phyloP scores from a whole-genome alignment of 2,329 filamentous ascomycete species.

The Pseudonectria buxi region DNA sequence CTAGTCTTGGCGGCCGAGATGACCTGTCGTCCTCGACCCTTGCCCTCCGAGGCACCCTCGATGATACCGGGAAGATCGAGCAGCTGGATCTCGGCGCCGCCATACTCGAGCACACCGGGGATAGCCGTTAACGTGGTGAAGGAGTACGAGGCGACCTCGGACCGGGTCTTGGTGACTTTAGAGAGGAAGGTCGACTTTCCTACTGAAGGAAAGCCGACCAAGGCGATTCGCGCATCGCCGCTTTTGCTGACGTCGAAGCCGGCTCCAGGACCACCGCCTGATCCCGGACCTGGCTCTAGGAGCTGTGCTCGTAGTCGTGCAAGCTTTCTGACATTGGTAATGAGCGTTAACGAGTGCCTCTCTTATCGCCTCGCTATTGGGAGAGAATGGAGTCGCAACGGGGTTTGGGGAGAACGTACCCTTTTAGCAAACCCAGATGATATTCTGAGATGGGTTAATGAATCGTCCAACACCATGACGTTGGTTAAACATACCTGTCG shows the following conservation, averaged over 20 bases:
- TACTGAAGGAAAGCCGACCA: conserved; percentile 98
- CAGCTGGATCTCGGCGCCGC: conserved; percentile 95
- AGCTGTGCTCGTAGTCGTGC: conserved; percentile 90
- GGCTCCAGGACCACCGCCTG: conserved; percentile 68
- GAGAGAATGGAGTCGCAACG: neutral
- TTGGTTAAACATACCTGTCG: conserved; percentile 65
- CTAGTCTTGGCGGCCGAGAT: conserved; percentile 98
- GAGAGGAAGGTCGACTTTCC: conserved; percentile 99
- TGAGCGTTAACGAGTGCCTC: neutral
- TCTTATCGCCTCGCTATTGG: too few species aligned
- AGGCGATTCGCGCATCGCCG: conserved; percentile 90
- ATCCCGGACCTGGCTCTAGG: conserved; percentile 77
- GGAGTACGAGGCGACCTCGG: conserved; percentile 89
- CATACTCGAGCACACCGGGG: conserved; percentile 94
- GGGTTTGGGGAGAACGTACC: conserved; percentile 46
- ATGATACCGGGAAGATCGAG: conserved; percentile 98
- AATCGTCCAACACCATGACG: neutral
- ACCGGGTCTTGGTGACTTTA: conserved; percentile 96
- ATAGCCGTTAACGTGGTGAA: conserved; percentile 98
- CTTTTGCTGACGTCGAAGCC: conserved; percentile 95
- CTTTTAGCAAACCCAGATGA: conserved; percentile 94
- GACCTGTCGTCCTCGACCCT: conserved; percentile 90
- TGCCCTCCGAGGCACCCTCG: conserved; percentile 91
- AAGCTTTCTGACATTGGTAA: conserved; percentile 63
- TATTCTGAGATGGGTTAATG: conserved; percentile 61